Percentiles rank a stretch among this genome's conserved stretches.
phyloP scores from a whole-genome alignment of 2,329 filamentous ascomycete genomes.

The Hymenoscyphus linearis region DNA sequence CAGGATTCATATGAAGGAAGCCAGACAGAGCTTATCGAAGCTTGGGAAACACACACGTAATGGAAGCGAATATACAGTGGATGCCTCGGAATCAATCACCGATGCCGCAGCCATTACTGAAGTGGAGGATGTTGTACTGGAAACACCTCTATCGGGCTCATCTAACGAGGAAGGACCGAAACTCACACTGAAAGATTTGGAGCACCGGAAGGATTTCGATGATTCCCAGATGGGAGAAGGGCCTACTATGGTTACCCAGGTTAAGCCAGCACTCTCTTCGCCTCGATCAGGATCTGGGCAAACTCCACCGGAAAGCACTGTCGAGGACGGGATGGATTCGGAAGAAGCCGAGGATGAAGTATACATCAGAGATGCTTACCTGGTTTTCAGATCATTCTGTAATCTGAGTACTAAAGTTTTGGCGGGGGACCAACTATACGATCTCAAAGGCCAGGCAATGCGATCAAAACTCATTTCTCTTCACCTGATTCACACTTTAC shows the following conservation, averaged over 20 bases:
- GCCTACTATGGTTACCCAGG: slow-evolving; percentile 60
- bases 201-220: slow-evolving; percentile 60
- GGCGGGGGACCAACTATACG: slow-evolving; percentile 84
- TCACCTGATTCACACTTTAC: slow-evolving; percentile 88
- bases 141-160: slow-evolving; percentile 22
- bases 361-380: slow-evolving; percentile 92
- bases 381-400: slow-evolving; percentile 96
- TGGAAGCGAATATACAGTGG: slow-evolving; percentile 29
- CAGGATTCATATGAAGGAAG: slow-evolving; percentile 80
- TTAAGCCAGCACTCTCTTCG: slow-evolving; percentile 42
- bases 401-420: slow-evolving; percentile 92
- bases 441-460: slow-evolving; percentile 92
- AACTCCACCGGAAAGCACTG: slow-evolving; percentile 48
- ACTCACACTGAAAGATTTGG: slow-evolving; percentile 61
- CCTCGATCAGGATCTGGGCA: slow-evolving; percentile 48
- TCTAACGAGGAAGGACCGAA: slow-evolving; percentile 41
- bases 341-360: slow-evolving; percentile 82
- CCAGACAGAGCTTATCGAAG: slow-evolving; percentile 51
- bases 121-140: slow-evolving; percentile 25
- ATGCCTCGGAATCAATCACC: slow-evolving; percentile 28
- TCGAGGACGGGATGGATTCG: slow-evolving; percentile 52
- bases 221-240: slow-evolving; percentile 63
- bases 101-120: slow-evolving; percentile 22
- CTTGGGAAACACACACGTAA: slow-evolving; percentile 27
- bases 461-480: slow-evolving; percentile 92